Evolutionary conservation across 2,329 filamentous ascomycete species (phyloP), one percentile per base, ranked within the genome.

Genomic region (Polytolypa hystricis): DNA sequence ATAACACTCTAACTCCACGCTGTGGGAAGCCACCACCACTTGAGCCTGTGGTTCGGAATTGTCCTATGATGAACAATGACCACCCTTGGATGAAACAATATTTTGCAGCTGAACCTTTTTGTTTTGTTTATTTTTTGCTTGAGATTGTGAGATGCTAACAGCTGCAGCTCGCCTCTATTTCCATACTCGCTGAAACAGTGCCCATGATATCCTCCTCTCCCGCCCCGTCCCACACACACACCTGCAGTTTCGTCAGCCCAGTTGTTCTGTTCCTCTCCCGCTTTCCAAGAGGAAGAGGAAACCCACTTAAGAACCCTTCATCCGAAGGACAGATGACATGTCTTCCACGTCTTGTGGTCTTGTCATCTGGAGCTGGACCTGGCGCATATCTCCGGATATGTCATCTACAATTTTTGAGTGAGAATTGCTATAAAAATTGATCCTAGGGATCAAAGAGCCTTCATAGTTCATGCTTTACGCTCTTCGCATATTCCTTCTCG

Each of bases 391-490:
- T 37, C 21, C 21, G 35, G 23, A 37, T 21, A 38, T 33, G 18
- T 17, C 38, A n/a, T 31, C 27, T n/a, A n/a, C n/a, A n/a, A n/a
- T n/a, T n/a, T 30, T 27, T 39, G 32, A 41, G 33, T 28, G 36
- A 34, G 44, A 47, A 50, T 61, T 62, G 60, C 58, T 42, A 62
- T 50, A 62, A 41, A 37, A 58, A 62, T 32, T 26, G 20, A 40
- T 21, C 26, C 20, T 35, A 37, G n/a, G n/a, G n/a, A n/a, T 38
- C 38, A 32, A 40, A 61, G 60, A 53, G 57, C 60, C 60, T 62
- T 62, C 60, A 63, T 63, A 63, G 60, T 63, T 62, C 60, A 60
- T 63, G 60, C 53, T 56, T 55, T 45, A 53, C 51, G 47, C 46
- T 40, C 29, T 37, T 38, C 26, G 45, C 44, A 50, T 39, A 45